Evolutionary conservation across 2,329 filamentous ascomycete species (phyloP).

Genomic region (Colletotrichum abscissum): DNA sequence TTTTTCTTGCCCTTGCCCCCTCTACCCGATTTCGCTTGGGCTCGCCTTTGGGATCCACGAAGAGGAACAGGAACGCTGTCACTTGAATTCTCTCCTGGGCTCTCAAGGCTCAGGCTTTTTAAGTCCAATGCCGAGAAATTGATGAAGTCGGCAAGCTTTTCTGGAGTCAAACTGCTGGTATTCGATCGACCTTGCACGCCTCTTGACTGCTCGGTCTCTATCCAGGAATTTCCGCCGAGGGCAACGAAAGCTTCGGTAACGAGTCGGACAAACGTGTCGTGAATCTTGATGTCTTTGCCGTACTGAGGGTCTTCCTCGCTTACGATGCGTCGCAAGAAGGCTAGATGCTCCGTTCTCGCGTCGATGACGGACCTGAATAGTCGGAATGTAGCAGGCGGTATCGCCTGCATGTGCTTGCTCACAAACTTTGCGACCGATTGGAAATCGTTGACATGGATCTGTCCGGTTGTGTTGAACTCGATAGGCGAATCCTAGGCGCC

Average conservation of each 20-base stretch:
- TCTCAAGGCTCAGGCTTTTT: neutral
- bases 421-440: conserved; percentile 54
- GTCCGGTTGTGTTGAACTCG: conserved; percentile 50
- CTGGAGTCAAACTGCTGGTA: neutral
- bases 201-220: neutral
- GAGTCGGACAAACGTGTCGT: conserved; percentile 55
- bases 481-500: neutral
- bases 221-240: conserved; percentile 47
- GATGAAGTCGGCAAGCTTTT: neutral
- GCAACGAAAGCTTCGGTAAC: conserved; percentile 45
- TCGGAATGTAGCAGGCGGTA: conserved; percentile 47
- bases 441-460: conserved; percentile 49
- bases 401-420: conserved; percentile 44
- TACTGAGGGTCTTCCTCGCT: conserved; percentile 47
- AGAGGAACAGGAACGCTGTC: neutral
- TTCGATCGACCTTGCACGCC: neutral
- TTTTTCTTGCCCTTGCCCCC: neutral
- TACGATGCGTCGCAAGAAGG: conserved; percentile 43
- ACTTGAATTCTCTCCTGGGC: neutral
- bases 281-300: conserved; percentile 50
- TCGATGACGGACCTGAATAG: conserved; percentile 53
- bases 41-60: conserved; percentile 17
- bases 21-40: conserved; percentile 33
- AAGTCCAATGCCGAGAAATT: neutral
- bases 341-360: conserved; percentile 41